Conservation (phyloP, 176 grass and related monocot species). For the Triticum turgidum region DNA sequence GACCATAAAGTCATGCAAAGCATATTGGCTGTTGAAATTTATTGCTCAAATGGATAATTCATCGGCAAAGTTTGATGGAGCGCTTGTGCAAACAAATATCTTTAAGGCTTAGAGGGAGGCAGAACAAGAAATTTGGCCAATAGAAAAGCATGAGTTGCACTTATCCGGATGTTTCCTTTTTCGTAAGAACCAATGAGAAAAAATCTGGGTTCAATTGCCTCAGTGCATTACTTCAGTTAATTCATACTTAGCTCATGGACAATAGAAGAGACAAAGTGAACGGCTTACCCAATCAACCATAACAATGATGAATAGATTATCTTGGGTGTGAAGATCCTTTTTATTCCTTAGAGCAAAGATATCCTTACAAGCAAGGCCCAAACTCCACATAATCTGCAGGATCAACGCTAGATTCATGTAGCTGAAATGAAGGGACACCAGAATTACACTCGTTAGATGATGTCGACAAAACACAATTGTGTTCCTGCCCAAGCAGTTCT, state of each 20-base stretch:
- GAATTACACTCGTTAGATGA: not conserved
- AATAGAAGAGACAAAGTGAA: not conserved
- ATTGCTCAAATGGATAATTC: too few relatives aligned
- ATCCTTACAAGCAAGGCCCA: not conserved
- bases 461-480: not conserved
- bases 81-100: too few relatives aligned
- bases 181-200: too few relatives aligned
- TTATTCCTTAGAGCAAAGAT: not conserved
- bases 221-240: too few relatives aligned
- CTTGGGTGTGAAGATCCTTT: not conserved
- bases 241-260: too few relatives aligned
- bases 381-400: not conserved
- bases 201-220: too few relatives aligned
- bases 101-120: too few relatives aligned
- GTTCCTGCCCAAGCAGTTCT: not conserved
- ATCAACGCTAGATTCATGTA: not conserved
- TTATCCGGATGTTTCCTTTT: too few relatives aligned
- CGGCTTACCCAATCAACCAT: not conserved
- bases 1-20: conserved; percentile 15
- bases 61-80: too few relatives aligned
- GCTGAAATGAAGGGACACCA: not conserved
- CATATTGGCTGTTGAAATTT: not conserved
- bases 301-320: too few relatives aligned
- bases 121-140: too few relatives aligned
- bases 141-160: too few relatives aligned